These are phyloP conservation scores for Chloranthus sessilifolius DNA, from an alignment of 164 flowering plant species.

Conservation along the genomic window DNA sequence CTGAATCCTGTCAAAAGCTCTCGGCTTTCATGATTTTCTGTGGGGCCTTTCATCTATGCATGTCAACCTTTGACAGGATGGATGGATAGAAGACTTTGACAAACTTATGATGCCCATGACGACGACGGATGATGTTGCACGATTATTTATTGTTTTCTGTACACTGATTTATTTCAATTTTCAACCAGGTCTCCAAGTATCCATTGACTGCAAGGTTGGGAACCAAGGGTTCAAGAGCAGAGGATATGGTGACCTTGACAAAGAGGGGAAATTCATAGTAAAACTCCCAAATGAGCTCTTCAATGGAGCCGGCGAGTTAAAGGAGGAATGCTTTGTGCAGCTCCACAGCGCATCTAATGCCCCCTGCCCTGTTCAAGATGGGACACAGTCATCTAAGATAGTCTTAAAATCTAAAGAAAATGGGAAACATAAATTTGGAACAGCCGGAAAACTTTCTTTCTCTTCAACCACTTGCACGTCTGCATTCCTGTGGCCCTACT, in stretches of 20 bases:
- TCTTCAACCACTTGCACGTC: conserved; percentile 48
- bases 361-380: conserved; percentile 48
- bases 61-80: too few species aligned
- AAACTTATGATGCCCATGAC: too few species aligned
- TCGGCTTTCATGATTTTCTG: too few species aligned
- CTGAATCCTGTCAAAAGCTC: too few species aligned
- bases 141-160: too few species aligned
- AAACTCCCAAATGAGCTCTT: conserved; percentile 30
- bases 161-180: too few species aligned
- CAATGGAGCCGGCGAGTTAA: conserved; percentile 26
- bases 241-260: conserved; percentile 41
- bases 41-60: too few species aligned
- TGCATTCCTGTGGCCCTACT: conserved; percentile 41
- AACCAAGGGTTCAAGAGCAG: conserved; percentile 38
- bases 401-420: conserved; percentile 21
- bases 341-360: conserved; percentile 43
- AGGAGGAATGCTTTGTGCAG: conserved; percentile 57
- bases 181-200: conserved; percentile 46
- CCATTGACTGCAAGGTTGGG: conserved; percentile 50
- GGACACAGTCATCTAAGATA: conserved; percentile 38
- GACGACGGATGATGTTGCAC: too few species aligned
- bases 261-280: conserved; percentile 50
- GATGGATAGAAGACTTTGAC: too few species aligned
- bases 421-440: conserved; percentile 31
- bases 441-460: conserved; percentile 38